phyloP scores from a whole-genome alignment of 176 grass and related monocot genomes.

The Musa itinerans region DNA sequence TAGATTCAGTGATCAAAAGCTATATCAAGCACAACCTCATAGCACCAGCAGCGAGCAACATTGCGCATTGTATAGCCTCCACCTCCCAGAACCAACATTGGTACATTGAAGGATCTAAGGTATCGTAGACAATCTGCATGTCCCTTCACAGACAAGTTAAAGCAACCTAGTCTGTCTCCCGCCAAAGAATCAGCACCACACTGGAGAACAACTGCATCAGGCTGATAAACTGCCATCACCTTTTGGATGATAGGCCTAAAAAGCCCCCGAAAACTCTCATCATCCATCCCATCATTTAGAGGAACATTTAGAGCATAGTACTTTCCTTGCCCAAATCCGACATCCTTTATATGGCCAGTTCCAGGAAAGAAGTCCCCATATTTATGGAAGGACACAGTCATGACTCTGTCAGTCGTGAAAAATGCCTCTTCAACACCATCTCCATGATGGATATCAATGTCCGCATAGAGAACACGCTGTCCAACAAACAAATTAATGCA shows the following conservation, averaged over 20 bases:
- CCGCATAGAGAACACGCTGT: constrained; percentile 18
- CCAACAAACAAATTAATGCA: not conserved
- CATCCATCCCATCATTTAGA: constrained; percentile 21
- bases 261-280: constrained; percentile 15
- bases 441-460: constrained; percentile 27
- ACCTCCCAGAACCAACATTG: constrained; percentile 19
- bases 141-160: constrained; percentile 21
- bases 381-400: constrained; percentile 24
- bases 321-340: constrained; percentile 19
- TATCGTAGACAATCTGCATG: constrained; percentile 25
- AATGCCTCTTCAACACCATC: constrained; percentile 25
- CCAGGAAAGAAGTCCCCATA: constrained; percentile 25
- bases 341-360: constrained; percentile 20
- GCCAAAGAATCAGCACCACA: constrained; percentile 25
- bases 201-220: constrained; percentile 19
- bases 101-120: constrained; percentile 23
- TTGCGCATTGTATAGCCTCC: constrained; percentile 23
- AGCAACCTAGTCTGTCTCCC: constrained; percentile 21
- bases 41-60: constrained; percentile 25
- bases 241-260: constrained; percentile 22
- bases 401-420: constrained; percentile 22
- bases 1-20: not conserved
- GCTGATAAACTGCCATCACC: constrained; percentile 20
- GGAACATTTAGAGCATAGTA: constrained; percentile 23
- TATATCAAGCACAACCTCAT: constrained; percentile 13